Evolutionary conservation across 1,284 basidiomycete species (phyloP).

Genomic region (Sporisorium sorghi): DNA sequence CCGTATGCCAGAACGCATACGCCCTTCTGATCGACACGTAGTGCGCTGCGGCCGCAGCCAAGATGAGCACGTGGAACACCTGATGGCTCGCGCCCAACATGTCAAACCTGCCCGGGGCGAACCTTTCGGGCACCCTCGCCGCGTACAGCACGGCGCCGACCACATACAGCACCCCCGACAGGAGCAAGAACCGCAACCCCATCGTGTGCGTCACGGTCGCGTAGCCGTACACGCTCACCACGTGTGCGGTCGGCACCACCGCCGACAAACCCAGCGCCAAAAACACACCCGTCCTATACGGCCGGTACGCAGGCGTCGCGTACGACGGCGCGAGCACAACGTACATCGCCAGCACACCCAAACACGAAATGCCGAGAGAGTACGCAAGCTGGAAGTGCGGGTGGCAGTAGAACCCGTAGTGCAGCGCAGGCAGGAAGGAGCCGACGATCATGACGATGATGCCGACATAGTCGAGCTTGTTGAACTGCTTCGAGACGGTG

Average conservation of each 20-base stretch:
- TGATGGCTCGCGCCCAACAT: slow-evolving; percentile 72
- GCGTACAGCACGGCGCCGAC: slow-evolving; percentile 71
- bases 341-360: slow-evolving; percentile 78
- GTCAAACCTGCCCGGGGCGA: slow-evolving; percentile 83
- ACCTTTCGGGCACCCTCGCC: slow-evolving; percentile 82
- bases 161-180: slow-evolving; percentile 60
- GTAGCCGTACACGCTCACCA: slow-evolving; percentile 72
- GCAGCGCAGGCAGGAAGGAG: slow-evolving; percentile 75
- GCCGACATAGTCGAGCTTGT: slow-evolving; percentile 69
- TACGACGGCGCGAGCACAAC: slow-evolving; percentile 84
- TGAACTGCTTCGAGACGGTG: slow-evolving; percentile 71
- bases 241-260: slow-evolving; percentile 79
- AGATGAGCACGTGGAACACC: slow-evolving; percentile 82
- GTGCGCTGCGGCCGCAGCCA: slow-evolving; percentile 81
- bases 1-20: slow-evolving; percentile 67
- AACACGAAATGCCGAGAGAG: slow-evolving; percentile 72
- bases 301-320: slow-evolving; percentile 79
- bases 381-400: slow-evolving; percentile 55
- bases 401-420: slow-evolving; percentile 67
- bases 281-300: slow-evolving; percentile 83
- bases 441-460: slow-evolving; percentile 78
- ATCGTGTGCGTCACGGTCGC: slow-evolving; percentile 57
- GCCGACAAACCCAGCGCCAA: slow-evolving; percentile 82
- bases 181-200: slow-evolving; percentile 54
- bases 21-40: slow-evolving; percentile 71